These are phyloP conservation scores for Cardamine resedifolia DNA, from an alignment of 345 rosid genomes.

Conservation along the genomic window DNA sequence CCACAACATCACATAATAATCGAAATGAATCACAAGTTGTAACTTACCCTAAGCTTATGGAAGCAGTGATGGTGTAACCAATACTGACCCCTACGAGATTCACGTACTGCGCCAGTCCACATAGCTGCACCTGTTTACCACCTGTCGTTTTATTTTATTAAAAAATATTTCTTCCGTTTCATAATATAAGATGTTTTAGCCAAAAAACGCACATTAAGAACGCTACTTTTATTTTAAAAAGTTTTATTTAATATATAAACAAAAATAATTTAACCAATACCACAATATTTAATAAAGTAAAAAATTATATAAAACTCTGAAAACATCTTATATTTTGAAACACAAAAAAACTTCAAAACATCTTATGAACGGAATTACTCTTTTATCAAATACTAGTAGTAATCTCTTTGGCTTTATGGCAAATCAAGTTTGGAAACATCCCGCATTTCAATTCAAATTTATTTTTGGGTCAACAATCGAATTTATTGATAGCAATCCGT, in stretches of 20 bases:
- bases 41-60: conserved; percentile 92
- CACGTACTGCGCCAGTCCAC: conserved; percentile 78
- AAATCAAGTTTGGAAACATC: not conserved
- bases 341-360: too few relatives aligned
- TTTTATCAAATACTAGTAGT: not conserved
- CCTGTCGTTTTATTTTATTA: conserved; percentile 38
- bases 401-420: not conserved
- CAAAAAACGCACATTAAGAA: too few relatives aligned
- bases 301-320: too few relatives aligned
- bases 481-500: conserved; percentile 8
- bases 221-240: too few relatives aligned
- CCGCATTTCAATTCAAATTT: conserved; percentile 6
- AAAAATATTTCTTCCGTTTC: too few relatives aligned
- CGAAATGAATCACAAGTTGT: not conserved
- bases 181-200: too few relatives aligned
- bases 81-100: conserved; percentile 66
- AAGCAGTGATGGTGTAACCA: conserved; percentile 91
- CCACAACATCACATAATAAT: not conserved
- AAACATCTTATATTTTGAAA: too few relatives aligned
- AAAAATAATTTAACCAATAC: too few relatives aligned
- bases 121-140: conserved; percentile 54
- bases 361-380: too few relatives aligned
- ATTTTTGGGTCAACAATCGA: conserved; percentile 1
- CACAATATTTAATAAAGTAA: too few relatives aligned
- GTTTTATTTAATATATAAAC: too few relatives aligned